Evolutionary conservation across 495 filamentous ascomycete species (phyloP).

Genomic region (Rusavskia elegans): DNA sequence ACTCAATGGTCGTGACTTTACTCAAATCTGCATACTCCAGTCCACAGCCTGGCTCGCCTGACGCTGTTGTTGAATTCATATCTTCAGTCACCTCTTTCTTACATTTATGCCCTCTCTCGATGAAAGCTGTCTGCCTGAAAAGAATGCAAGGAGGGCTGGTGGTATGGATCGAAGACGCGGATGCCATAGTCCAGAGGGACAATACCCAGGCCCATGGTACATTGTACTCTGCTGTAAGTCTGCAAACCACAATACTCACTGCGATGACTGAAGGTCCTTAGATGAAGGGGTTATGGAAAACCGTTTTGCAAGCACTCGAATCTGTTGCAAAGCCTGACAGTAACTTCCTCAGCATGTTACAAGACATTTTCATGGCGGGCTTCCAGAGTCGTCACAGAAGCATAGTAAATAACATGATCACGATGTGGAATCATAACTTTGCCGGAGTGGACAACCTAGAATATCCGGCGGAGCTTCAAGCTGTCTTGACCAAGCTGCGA

Average conservation of each 20-base stretch:
- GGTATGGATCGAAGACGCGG: constrained; percentile 43
- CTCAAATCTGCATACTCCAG: constrained; percentile 29
- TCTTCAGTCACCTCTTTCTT: constrained; percentile 19
- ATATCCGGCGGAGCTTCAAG: constrained; percentile 31
- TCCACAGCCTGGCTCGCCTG: constrained; percentile 2
- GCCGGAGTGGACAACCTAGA: constrained; percentile 25
- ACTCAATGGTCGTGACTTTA: constrained; percentile 31
- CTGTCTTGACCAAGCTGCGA: constrained; percentile 30
- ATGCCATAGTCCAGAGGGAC: constrained; percentile 5
- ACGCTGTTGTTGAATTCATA: constrained; percentile 17
- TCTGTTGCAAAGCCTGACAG: constrained; percentile 18
- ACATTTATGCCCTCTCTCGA: constrained; percentile 16
- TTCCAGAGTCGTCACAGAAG: constrained; percentile 35
- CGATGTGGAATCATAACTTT: constrained; percentile 45
- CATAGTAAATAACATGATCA: constrained; percentile 35
- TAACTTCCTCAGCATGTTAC: constrained; percentile 27
- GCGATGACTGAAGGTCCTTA: constrained; percentile 1
- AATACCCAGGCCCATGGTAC: not conserved
- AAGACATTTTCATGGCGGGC: constrained; percentile 37
- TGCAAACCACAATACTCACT: not conserved
- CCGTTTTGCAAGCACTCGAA: constrained; percentile 10
- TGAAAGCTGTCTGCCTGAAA: constrained; percentile 22
- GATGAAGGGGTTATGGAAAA: constrained; percentile 17
- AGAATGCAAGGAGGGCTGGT: constrained; percentile 42
- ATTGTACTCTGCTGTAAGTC: not conserved